Base-by-base conservation (phyloP, 305 asterid species). In the Lippia alba region DNA sequence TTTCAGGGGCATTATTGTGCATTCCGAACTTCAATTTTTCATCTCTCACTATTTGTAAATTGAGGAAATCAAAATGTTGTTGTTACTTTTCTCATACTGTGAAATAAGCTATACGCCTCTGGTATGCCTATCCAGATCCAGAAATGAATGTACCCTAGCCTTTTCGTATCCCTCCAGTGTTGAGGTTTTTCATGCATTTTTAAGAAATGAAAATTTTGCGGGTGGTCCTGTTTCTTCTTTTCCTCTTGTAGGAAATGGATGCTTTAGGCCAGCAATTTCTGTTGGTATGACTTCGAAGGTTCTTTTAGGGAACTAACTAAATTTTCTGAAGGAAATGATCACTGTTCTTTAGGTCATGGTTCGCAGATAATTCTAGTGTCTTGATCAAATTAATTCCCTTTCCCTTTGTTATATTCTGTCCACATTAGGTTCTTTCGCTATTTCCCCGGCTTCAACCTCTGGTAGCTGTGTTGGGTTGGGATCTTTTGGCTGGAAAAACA, bases 401-500 rank as follows among this genome's bases (percentile, higher is more conserved):
- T 69, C 56, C 34, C 70, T 41, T 66, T 69, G 36, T 64, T 81
- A 57, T 62, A 66, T 73, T 63, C 51, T 58, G 16, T 61, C 50
- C 57, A 40, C 78, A 59, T 77, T 80, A 94, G 99, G 85, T 92
- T 74, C 96, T 94, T 61, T 82, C 80, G 72, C 71, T 90, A 82
- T 92, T 87, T 74, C 98, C 99, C 60, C 89, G 92, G 60, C 97
- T 94, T 81, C 99, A 88, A 76, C 99, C 99, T 73, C 87, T 94
- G 77, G 92, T 90, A 64, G 94, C 99, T 66, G 97, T 86, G 68
- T 84, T 94, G 88, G 98, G 99, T 67, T 94, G 99, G 99, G 99
- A 94, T 84, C 86, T 94, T 69, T 84, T 92, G 76, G 90, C 97
- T 76, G 96, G 98, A 19, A 94, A 87, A 82, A 90, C 98, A 15